Conservation (phyloP, 1,284 basidiomycete species). For the Testicularia cyperi region DNA sequence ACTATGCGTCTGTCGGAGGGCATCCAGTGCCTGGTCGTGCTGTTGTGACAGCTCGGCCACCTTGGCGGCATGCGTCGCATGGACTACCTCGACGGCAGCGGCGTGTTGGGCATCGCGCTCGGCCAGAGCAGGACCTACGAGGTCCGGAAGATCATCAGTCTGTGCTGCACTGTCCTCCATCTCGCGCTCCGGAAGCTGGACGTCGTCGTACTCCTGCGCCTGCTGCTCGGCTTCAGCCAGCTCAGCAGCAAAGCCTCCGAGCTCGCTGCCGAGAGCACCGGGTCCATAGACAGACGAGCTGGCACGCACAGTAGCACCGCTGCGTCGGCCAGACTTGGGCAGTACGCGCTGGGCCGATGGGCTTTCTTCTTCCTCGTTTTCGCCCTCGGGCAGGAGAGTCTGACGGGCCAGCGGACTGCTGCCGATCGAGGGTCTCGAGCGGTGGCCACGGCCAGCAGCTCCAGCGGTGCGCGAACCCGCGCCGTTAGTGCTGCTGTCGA, state of each 20-base stretch:
- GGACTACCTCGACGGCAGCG: slow-evolving; percentile 5
- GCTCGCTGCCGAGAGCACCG: slow-evolving; percentile 43
- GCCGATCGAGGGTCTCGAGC: slow-evolving; percentile 27
- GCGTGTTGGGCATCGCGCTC: slow-evolving; percentile 25
- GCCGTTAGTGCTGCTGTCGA: slow-evolving; percentile 22
- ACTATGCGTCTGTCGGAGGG: slow-evolving; percentile 25
- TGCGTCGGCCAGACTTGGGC: slow-evolving; percentile 26
- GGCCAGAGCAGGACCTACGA: slow-evolving; percentile 27
- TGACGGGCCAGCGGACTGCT: slow-evolving; percentile 42
- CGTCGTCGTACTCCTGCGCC: too few species aligned
- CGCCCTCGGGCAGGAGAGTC: slow-evolving; percentile 9
- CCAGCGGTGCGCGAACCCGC: too few species aligned
- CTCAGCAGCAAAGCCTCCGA: slow-evolving; percentile 25
- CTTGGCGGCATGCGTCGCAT: slow-evolving; percentile 21
- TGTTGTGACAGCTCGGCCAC: slow-evolving; percentile 20
- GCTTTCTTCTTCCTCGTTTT: slow-evolving; percentile 16
- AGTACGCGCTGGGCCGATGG: slow-evolving; percentile 9
- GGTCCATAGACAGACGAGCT: slow-evolving; percentile 34
- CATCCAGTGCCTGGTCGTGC: slow-evolving; percentile 24
- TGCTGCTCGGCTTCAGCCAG: slow-evolving; percentile 17
- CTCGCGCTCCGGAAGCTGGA: slow-evolving; percentile 14
- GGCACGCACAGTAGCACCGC: slow-evolving; percentile 20
- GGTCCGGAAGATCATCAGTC: slow-evolving; percentile 37
- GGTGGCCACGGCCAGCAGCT: slow-evolving; percentile 16
- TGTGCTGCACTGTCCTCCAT: slow-evolving; percentile 20